A percentile compares a stretch with the other conserved stretches of the same genome.
These are phyloP conservation scores for Phoma herbarum DNA, from an alignment of 2,329 filamentous ascomycete genomes.

Conservation along the genomic window DNA sequence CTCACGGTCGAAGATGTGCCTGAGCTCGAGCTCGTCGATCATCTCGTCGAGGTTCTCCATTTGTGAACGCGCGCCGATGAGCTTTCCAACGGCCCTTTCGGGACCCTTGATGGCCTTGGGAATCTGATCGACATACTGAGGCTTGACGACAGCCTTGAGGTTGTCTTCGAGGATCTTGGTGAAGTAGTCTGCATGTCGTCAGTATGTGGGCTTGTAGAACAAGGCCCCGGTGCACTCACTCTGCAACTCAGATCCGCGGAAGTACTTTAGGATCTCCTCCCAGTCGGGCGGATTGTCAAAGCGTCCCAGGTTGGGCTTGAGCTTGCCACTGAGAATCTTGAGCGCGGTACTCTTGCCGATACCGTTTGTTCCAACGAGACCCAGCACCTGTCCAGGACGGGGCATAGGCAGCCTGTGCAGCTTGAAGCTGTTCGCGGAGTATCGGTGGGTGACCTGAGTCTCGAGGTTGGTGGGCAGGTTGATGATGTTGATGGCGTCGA, in stretches of 20 bases:
- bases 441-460: slow-evolving; percentile 96
- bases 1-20: slow-evolving; percentile 90
- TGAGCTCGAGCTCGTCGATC: slow-evolving; percentile 82
- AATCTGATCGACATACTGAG: slow-evolving; percentile 98
- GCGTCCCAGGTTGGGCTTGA: slow-evolving; percentile 96
- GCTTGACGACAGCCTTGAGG: slow-evolving; percentile 97
- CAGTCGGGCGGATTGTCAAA: slow-evolving; percentile 98
- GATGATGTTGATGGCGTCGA: slow-evolving; percentile 99
- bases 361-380: slow-evolving; percentile 98
- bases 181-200: slow-evolving; percentile 79
- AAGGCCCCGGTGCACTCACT: slow-evolving; percentile 65
- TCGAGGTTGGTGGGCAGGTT: slow-evolving; percentile 99
- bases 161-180: slow-evolving; percentile 98
- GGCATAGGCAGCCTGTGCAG: slow-evolving; percentile 96
- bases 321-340: slow-evolving; percentile 97
- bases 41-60: slow-evolving; percentile 85
- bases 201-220: slow-evolving; percentile 14
- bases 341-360: slow-evolving; percentile 99
- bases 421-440: slow-evolving; percentile 99
- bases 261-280: slow-evolving; percentile 99
- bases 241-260: slow-evolving; percentile 95
- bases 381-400: slow-evolving; percentile 91
- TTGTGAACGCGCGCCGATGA: slow-evolving; percentile 79
- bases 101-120: slow-evolving; percentile 87
- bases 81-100: slow-evolving; percentile 78